Evolutionary conservation across 345 rosid species (phyloP).

Genomic region (Aquilaria sinensis): DNA sequence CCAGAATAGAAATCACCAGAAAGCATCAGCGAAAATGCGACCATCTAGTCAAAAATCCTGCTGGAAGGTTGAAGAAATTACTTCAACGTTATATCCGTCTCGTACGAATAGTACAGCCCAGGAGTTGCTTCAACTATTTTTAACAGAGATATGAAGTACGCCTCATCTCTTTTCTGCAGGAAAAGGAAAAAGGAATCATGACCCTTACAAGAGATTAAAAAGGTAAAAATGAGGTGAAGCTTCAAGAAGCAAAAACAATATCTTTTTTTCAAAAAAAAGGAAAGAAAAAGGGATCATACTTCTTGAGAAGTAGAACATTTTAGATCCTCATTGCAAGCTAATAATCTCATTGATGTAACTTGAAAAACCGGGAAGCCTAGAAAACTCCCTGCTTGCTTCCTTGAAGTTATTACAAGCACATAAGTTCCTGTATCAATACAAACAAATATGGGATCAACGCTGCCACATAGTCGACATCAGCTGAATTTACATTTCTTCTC

Average conservation of each 20-base stretch:
- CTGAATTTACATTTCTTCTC: no score
- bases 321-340: slow-evolving; percentile 68
- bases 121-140: slow-evolving; percentile 74
- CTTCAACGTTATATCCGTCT: slow-evolving; percentile 93
- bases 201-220: slow-evolving; percentile 48
- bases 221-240: slow-evolving; percentile 5
- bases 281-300: slow-evolving; percentile 34
- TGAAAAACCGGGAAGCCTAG: slow-evolving; percentile 73
- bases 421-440: slow-evolving; percentile 50
- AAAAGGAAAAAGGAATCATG: slow-evolving; percentile 24
- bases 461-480: no score
- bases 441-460: background rate
- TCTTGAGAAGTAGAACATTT: slow-evolving; percentile 66
- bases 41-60: slow-evolving; percentile 7
- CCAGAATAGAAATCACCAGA: background rate
- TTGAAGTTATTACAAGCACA: slow-evolving; percentile 67
- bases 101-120: slow-evolving; percentile 83
- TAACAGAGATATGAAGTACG: slow-evolving; percentile 68
- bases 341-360: slow-evolving; percentile 65
- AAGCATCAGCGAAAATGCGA: background rate
- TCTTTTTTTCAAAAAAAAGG: no score
- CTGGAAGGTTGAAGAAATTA: slow-evolving; percentile 27
- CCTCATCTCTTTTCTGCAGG: slow-evolving; percentile 84
- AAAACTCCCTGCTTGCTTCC: slow-evolving; percentile 60
- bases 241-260: background rate